Evolutionary conservation across 2,329 filamentous ascomycete genomes (phyloP).

Genomic region (Acarospora socialis): DNA sequence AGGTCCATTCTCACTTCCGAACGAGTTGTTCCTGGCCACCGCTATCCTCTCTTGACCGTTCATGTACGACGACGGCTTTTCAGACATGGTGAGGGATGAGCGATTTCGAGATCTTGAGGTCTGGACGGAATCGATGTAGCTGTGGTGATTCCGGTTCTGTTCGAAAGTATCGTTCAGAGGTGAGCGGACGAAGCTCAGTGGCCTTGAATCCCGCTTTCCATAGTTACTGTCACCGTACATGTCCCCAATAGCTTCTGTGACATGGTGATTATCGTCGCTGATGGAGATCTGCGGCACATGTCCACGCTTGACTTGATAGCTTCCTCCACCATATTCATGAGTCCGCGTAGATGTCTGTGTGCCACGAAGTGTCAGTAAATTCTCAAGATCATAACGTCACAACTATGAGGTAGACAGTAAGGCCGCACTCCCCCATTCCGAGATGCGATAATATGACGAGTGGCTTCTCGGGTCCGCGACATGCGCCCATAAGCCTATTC

Average conservation of each 20-base stretch:
- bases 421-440: too few species aligned
- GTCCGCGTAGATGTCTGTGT: constrained; percentile 28
- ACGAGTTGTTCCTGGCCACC: constrained; percentile 19
- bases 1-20: constrained; percentile 30
- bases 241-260: constrained; percentile 84
- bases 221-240: constrained; percentile 65
- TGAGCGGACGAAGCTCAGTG: constrained; percentile 57
- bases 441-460: too few species aligned
- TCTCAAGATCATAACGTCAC: too few species aligned
- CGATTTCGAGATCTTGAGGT: constrained; percentile 12
- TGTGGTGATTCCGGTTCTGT: constrained; percentile 8
- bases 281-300: constrained; percentile 52
- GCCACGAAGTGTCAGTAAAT: too few species aligned
- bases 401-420: too few species aligned
- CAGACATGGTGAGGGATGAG: constrained; percentile 21
- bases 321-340: constrained; percentile 29
- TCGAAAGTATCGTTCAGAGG: constrained; percentile 30
- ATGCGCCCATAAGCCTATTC: too few species aligned
- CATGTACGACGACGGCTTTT: constrained; percentile 20
- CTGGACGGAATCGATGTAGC: neutral
- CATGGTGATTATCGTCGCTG: constrained; percentile 83
- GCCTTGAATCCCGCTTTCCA: constrained; percentile 44
- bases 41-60: constrained; percentile 17
- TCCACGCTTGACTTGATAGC: constrained; percentile 38
- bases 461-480: too few species aligned